phyloP scores from a whole-genome alignment of 441 rosid genomes.

The Pelargonium fulgidum region DNA sequence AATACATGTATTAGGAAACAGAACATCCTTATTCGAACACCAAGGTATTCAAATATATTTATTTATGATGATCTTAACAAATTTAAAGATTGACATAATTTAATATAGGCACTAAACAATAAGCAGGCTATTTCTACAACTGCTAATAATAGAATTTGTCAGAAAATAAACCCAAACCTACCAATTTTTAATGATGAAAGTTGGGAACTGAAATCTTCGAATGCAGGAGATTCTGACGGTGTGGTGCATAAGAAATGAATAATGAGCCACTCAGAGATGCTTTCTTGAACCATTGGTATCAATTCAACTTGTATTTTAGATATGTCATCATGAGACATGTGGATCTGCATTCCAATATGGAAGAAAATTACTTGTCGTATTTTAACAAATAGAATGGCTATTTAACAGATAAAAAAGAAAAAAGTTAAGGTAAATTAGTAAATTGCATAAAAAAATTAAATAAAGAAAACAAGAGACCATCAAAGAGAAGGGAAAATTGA shows the following conservation, averaged over 20 bases:
- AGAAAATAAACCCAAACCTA: conserved; percentile 28
- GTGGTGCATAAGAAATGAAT: conserved; percentile 63
- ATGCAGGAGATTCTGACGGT: conserved; percentile 66
- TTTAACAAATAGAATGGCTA: conserved; percentile 4
- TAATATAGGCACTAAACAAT: background rate
- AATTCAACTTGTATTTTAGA: conserved; percentile 75
- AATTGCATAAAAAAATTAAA: background rate
- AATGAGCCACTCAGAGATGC: conserved; percentile 77
- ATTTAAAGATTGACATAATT: background rate
- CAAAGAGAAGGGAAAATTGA: background rate
- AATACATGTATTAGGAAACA: background rate
- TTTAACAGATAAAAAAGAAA: background rate
- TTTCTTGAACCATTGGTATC: conserved; percentile 86
- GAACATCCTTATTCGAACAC: background rate
- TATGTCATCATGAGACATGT: conserved; percentile 61
- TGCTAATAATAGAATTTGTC: background rate
- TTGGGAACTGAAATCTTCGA: conserved; percentile 88
- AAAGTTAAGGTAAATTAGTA: background rate
- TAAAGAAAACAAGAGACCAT: background rate
- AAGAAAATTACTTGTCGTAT: conserved; percentile 7
- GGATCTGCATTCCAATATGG: conserved; percentile 45
- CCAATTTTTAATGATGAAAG: conserved; percentile 88
- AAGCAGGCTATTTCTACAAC: background rate
- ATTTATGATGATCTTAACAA: background rate
- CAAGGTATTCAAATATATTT: background rate